Conservation (phyloP, 2,329 filamentous ascomycete genomes). For the Pestalotiopsis sp. region DNA sequence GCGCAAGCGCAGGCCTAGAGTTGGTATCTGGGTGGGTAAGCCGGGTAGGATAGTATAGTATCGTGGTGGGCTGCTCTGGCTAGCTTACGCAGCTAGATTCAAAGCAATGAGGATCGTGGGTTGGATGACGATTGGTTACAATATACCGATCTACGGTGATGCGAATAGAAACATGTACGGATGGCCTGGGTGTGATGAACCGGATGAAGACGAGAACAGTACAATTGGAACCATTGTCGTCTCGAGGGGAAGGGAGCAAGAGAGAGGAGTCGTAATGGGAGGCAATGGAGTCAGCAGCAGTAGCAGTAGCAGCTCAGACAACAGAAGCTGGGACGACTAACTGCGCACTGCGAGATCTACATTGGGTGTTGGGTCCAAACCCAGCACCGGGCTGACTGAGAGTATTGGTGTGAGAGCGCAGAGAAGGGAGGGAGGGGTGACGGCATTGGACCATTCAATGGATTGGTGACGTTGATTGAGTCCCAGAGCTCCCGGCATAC, state of each 20-base stretch:
- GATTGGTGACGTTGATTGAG: too few relatives aligned
- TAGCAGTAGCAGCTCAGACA: background rate
- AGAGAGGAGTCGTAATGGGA: background rate
- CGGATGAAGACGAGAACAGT: background rate
- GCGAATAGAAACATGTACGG: background rate
- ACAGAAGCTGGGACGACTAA: background rate
- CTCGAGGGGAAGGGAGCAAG: background rate
- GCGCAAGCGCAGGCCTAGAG: too few relatives aligned
- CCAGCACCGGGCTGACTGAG: background rate
- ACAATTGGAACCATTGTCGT: background rate
- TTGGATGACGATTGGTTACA: background rate
- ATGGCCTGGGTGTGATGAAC: background rate
- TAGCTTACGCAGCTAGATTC: background rate
- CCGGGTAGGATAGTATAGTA: too few relatives aligned
- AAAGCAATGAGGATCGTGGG: background rate
- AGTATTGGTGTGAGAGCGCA: background rate
- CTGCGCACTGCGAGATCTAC: background rate
- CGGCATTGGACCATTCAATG: too few relatives aligned
- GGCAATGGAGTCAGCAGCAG: background rate
- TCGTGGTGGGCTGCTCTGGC: background rate
- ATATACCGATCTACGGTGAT: slow-evolving; percentile 1
- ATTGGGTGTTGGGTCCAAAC: background rate
- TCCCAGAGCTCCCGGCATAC: too few relatives aligned
- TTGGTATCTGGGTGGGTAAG: too few relatives aligned
- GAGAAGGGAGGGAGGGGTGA: background rate